A percentile compares a stretch with the other conserved stretches of the same genome.
Evolutionary conservation across 768 basidiomycete genomes (phyloP).

Genomic region (Rubroboletus pulcherrimus): DNA sequence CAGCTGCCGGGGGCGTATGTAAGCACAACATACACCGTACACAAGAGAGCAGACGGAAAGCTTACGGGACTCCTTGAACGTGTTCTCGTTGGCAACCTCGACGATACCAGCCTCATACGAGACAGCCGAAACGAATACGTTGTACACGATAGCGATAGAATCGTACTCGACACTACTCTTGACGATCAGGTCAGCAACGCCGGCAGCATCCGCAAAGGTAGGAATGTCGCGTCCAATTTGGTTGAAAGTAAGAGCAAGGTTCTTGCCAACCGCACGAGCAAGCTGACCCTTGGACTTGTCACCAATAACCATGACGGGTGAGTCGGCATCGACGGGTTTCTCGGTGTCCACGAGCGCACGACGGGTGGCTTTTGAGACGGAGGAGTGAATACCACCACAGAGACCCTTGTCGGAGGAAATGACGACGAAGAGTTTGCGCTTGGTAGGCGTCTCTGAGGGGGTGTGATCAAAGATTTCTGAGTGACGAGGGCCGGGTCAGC

Average conservation of each 20-base stretch:
- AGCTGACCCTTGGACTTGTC: slow-evolving; percentile 98
- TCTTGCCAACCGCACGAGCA: slow-evolving; percentile 54
- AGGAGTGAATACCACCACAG: slow-evolving; percentile 99
- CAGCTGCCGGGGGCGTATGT: slow-evolving; percentile 42
- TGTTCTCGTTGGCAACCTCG: slow-evolving; percentile 78
- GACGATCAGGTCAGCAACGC: slow-evolving; percentile 89
- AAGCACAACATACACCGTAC: not conserved
- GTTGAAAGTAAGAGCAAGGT: slow-evolving; percentile 87
- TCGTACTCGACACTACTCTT: slow-evolving; percentile 85
- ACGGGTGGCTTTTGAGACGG: slow-evolving; percentile 87
- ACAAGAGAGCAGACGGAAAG: slow-evolving; percentile 13
- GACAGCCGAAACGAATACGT: slow-evolving; percentile 84
- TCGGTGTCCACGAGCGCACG: slow-evolving; percentile 56
- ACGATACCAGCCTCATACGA: slow-evolving; percentile 79
- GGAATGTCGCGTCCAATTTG: slow-evolving; percentile 97
- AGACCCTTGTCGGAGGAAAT: slow-evolving; percentile 98
- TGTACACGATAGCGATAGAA: slow-evolving; percentile 75
- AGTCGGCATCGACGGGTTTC: slow-evolving; percentile 50
- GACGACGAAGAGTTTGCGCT: slow-evolving; percentile 87
- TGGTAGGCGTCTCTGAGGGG: slow-evolving; percentile 59
- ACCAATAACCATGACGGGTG: slow-evolving; percentile 82
- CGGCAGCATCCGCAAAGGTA: slow-evolving; percentile 92
- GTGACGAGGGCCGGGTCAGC: slow-evolving; percentile 10
- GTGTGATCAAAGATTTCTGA: slow-evolving; percentile 87
- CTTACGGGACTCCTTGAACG: slow-evolving; percentile 77